Conservation (phyloP, 2,329 filamentous ascomycete genomes). For the Arthrobotrys iridis region DNA sequence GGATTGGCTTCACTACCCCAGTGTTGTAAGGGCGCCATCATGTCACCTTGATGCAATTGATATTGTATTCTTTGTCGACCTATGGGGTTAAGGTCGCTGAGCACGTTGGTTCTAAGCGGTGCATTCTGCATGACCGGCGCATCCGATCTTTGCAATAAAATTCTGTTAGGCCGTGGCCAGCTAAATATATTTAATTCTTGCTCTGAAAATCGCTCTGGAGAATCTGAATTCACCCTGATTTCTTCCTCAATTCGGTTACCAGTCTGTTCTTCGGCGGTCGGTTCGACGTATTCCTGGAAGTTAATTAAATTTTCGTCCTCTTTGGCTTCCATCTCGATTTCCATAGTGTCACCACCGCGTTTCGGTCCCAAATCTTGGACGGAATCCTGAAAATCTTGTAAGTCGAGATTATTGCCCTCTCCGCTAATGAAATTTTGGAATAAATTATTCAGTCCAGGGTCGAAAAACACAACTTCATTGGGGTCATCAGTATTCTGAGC, state of each 20-base stretch:
- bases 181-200: too few relatives aligned
- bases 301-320: background rate
- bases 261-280: background rate
- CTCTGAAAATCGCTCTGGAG: too few relatives aligned
- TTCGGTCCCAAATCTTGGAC: too few relatives aligned
- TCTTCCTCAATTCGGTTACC: background rate
- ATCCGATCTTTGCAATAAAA: too few relatives aligned
- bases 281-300: background rate
- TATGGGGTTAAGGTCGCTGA: background rate
- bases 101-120: too few relatives aligned
- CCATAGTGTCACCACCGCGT: background rate
- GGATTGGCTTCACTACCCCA: background rate
- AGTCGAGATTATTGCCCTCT: too few relatives aligned
- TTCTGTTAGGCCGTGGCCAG: too few relatives aligned
- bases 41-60: background rate
- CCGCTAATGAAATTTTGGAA: background rate
- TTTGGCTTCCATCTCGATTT: background rate
- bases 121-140: too few relatives aligned
- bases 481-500: too few relatives aligned
- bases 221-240: too few relatives aligned
- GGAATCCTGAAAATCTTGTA: too few relatives aligned
- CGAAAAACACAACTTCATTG: background rate
- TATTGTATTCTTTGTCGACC: background rate
- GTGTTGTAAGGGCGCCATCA: background rate
- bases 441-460: background rate